Evolutionary conservation across 768 basidiomycete species (phyloP).

Genomic region (Mycena vulgaris): DNA sequence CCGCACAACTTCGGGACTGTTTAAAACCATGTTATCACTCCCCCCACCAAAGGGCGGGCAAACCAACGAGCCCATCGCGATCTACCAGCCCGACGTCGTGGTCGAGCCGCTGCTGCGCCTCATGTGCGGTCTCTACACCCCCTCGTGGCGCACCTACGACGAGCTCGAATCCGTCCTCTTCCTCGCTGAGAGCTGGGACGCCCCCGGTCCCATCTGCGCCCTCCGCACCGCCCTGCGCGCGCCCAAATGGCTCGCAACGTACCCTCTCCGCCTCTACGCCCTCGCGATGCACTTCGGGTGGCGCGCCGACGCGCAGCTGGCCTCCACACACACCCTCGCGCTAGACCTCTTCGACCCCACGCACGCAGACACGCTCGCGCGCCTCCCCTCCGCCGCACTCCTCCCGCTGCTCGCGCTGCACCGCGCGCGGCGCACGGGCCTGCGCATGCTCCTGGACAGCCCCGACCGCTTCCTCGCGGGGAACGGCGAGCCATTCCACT

Average conservation of each 20-base stretch:
- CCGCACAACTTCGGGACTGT: constrained; percentile 67
- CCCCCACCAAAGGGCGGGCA: constrained; percentile 58
- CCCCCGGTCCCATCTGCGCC: constrained; percentile 70
- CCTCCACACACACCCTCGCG: constrained; percentile 70
- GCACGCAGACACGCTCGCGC: constrained; percentile 61
- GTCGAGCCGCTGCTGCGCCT: constrained; percentile 72
- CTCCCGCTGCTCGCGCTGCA: constrained; percentile 73
- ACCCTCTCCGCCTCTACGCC: constrained; percentile 68
- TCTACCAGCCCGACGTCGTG: constrained; percentile 59
- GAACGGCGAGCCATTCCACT: constrained; percentile 62
- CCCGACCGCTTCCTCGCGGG: constrained; percentile 72
- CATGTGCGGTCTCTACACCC: constrained; percentile 68
- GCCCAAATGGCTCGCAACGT: constrained; percentile 59
- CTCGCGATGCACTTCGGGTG: constrained; percentile 76
- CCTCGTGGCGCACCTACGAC: constrained; percentile 65
- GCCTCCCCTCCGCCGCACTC: constrained; percentile 67
- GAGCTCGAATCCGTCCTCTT: constrained; percentile 68
- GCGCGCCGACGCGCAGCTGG: constrained; percentile 68
- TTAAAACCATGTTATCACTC: constrained; percentile 64
- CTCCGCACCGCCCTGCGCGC: constrained; percentile 68
- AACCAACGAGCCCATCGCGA: constrained; percentile 51
- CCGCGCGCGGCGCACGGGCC: constrained; percentile 64
- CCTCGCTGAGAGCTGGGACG: constrained; percentile 81
- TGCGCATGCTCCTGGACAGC: constrained; percentile 68
- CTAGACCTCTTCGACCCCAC: constrained; percentile 63